Evolutionary conservation across 2,329 filamentous ascomycete genomes (phyloP).

Genomic region (Paraconiothyrium sp.): DNA sequence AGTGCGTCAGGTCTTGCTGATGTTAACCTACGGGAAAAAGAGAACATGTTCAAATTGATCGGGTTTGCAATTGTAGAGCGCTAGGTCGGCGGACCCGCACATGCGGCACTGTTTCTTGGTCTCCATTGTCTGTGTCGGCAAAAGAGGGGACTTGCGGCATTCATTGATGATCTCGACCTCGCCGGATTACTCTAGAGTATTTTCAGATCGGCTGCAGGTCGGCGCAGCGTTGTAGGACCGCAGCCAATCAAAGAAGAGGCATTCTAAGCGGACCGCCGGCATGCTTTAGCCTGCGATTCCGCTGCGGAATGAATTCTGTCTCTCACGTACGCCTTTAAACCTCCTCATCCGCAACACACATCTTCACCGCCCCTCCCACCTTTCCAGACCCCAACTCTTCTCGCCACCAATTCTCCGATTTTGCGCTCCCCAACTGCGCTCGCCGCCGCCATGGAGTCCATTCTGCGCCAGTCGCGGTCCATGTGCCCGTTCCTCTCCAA

Average conservation of each 20-base stretch:
- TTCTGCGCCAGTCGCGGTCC: slow-evolving; percentile 92
- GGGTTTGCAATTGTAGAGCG: neutral
- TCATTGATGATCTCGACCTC: slow-evolving; percentile 22
- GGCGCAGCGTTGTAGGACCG: slow-evolving; percentile 22
- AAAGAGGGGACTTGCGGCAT: slow-evolving; percentile 17
- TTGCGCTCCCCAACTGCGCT: slow-evolving; percentile 16
- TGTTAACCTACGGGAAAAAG: neutral
- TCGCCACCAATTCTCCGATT: neutral
- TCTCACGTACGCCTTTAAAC: slow-evolving; percentile 22
- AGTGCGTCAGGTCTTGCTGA: neutral
- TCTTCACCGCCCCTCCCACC: slow-evolving; percentile 8
- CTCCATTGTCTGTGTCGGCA: slow-evolving; percentile 5
- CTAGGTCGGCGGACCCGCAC: slow-evolving; percentile 2
- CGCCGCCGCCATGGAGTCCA: slow-evolving; percentile 78
- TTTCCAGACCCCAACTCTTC: slow-evolving; percentile 10
- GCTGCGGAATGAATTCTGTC: slow-evolving; percentile 39
- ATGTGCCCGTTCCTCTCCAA: slow-evolving; percentile 98
- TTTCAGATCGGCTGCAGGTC: slow-evolving; percentile 24
- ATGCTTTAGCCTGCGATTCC: slow-evolving; percentile 25
- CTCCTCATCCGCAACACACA: slow-evolving; percentile 6
- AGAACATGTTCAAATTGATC: neutral
- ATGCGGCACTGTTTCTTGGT: slow-evolving; percentile 1
- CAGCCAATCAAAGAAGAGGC: slow-evolving; percentile 33
- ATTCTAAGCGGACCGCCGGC: slow-evolving; percentile 40
- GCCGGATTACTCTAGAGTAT: slow-evolving; percentile 24